These are phyloP conservation scores for Aspergillus sp. DNA, from an alignment of 2,329 filamentous ascomycete genomes.

Conservation along the genomic window DNA sequence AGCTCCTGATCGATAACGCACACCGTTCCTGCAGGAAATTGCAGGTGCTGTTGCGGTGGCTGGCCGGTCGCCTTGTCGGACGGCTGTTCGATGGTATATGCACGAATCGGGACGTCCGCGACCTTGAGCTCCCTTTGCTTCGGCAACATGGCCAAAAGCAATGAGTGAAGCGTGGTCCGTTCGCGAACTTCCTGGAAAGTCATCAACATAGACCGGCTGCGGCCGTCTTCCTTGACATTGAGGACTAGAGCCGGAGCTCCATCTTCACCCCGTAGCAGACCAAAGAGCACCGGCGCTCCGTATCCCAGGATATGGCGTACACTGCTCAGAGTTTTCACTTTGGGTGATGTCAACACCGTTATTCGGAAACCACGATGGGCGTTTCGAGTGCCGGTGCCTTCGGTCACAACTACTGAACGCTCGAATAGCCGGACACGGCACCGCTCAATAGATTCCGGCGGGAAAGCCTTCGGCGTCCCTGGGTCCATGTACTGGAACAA, in stretches of 20 bases:
- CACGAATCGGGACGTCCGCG: slow-evolving; percentile 66
- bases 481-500: slow-evolving; percentile 81
- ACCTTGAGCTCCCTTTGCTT: slow-evolving; percentile 68
- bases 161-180: slow-evolving; percentile 67
- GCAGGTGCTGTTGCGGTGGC: slow-evolving; percentile 32
- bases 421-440: slow-evolving; percentile 79
- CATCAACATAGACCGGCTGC: slow-evolving; percentile 71
- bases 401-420: slow-evolving; percentile 64
- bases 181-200: slow-evolving; percentile 74
- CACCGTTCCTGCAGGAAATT: slow-evolving; percentile 38
- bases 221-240: slow-evolving; percentile 65
- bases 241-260: slow-evolving; percentile 69
- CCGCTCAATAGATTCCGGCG: slow-evolving; percentile 67
- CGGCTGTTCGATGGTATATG: slow-evolving; percentile 60
- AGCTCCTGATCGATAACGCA: slow-evolving; percentile 70
- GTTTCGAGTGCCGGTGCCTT: slow-evolving; percentile 69
- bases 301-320: slow-evolving; percentile 69
- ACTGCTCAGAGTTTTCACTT: slow-evolving; percentile 73
- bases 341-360: slow-evolving; percentile 73
- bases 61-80: slow-evolving; percentile 32
- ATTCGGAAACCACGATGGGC: slow-evolving; percentile 79
- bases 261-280: slow-evolving; percentile 71
- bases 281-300: slow-evolving; percentile 71
- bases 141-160: slow-evolving; percentile 71
- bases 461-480: slow-evolving; percentile 70